Base-by-base conservation (phyloP, 164 flowering plant genomes). In the Stephania japonica region DNA sequence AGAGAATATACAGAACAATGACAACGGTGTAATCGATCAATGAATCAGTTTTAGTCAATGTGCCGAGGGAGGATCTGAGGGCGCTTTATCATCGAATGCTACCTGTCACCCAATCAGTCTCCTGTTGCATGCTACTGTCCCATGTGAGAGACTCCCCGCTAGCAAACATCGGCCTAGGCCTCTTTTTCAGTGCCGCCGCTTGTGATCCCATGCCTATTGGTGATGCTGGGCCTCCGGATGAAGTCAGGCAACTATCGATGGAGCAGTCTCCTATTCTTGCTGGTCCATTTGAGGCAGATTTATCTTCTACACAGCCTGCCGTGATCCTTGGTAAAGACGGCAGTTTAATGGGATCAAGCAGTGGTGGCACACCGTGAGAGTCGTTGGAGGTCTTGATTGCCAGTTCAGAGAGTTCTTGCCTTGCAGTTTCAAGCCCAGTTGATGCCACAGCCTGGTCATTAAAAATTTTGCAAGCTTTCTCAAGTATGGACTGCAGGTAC, bases 401-500 rank as follows among this genome's bases (percentile, higher is more conserved):
- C 32, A 91, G 85, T 44, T 87, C 93, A 19, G 98, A 91, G 62
- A 90, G 90, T 73, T 90, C 96, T 81, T 86, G 91, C 42, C 88
- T 83, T 2, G 93, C 89, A 53, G 87, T 85, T 81, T 92, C 98
- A 64, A 91, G 83, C 59, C 94, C 91, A n/a, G 85, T 77, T 42
- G 90, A 70, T 1, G 80, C 86, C 18, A 76, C 81, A n/a, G 86
- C 83, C 66, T 87, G 92, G 47, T 87, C 93, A 74, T 78, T 85
- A 19, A 94, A 83, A 69, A 86, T 90, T 81, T 86, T 89, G 77
- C 94, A 93, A 65, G 99, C 98, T 79, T 90, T 92, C 81, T 94
- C 97, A 6, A 94, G 93, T 70, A 93, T 91, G 24, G 93, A 82
- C 27, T 92, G 91, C 24, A 94, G 86, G 85, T 94, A 94, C 81